phyloP scores from a whole-genome alignment of 2,329 filamentous ascomycete species.

The Ramularia endophylla region DNA sequence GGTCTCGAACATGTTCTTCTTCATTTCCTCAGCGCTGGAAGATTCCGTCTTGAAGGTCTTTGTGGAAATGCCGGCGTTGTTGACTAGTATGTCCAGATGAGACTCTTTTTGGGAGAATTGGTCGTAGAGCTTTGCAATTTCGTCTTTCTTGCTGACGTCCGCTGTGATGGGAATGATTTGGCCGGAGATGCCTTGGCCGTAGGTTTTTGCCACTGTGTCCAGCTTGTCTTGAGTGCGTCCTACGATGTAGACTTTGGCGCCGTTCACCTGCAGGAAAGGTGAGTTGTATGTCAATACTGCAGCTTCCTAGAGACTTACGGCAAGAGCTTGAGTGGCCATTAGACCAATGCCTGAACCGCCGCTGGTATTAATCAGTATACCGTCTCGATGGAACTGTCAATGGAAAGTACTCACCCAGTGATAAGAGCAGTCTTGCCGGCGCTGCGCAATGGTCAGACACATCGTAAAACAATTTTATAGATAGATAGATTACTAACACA shows the following conservation, averaged over 20 bases:
- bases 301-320: constrained; percentile 13
- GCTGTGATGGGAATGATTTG: constrained; percentile 42
- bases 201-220: constrained; percentile 39
- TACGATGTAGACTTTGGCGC: constrained; percentile 44
- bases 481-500: constrained; percentile 15
- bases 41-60: constrained; percentile 35
- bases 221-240: constrained; percentile 45
- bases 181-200: constrained; percentile 40
- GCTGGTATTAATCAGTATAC: constrained; percentile 15
- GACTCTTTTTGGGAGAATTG: constrained; percentile 41
- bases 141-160: constrained; percentile 41
- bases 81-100: constrained; percentile 39
- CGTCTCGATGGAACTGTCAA: neutral
- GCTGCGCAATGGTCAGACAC: neutral
- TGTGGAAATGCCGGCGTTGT: constrained; percentile 43
- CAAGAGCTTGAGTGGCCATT: constrained; percentile 42
- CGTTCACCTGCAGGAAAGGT: constrained; percentile 19
- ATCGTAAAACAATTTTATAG: too few relatives aligned
- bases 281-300: constrained; percentile 2
- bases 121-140: constrained; percentile 37
- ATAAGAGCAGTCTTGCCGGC: constrained; percentile 38
- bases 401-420: constrained; percentile 18
- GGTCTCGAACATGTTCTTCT: constrained; percentile 41
- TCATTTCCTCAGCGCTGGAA: constrained; percentile 37
- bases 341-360: constrained; percentile 44